phyloP scores from a whole-genome alignment of 257 asterid genomes.

The Penstemon barbatus region DNA sequence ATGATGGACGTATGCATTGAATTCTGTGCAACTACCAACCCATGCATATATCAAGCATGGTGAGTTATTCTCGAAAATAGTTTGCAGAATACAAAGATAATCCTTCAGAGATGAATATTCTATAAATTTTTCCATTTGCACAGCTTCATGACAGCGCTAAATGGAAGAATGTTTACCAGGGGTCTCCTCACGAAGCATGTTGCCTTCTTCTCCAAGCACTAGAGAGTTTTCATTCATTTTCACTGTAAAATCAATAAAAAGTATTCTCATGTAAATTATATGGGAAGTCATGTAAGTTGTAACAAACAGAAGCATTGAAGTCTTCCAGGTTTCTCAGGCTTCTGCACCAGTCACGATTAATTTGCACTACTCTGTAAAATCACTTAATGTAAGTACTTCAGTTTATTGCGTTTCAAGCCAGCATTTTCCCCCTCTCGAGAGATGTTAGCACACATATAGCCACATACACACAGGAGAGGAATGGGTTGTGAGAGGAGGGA shows the following conservation, averaged over 20 bases:
- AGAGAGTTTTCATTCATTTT: constrained; percentile 49
- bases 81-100: neutral
- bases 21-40: constrained; percentile 10
- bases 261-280: constrained; percentile 18
- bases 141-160: constrained; percentile 16
- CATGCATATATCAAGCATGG: constrained; percentile 15
- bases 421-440: constrained; percentile 18
- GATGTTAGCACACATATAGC: neutral
- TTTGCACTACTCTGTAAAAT: neutral
- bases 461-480: neutral
- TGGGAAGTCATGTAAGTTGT: constrained; percentile 4
- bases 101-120: constrained; percentile 8
- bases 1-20: neutral
- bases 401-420: constrained; percentile 6
- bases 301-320: neutral
- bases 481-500: neutral
- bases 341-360: neutral
- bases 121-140: neutral
- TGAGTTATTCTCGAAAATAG: neutral
- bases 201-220: constrained; percentile 54
- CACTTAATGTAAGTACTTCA: neutral
- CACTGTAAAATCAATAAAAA: constrained; percentile 43
- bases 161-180: constrained; percentile 45
- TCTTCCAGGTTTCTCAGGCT: constrained; percentile 3
- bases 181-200: constrained; percentile 52